A percentile compares a stretch with the other conserved stretches of the same genome.
Evolutionary conservation across 2,329 filamentous ascomycete genomes (phyloP).

Genomic region (Daldinia sp.): DNA sequence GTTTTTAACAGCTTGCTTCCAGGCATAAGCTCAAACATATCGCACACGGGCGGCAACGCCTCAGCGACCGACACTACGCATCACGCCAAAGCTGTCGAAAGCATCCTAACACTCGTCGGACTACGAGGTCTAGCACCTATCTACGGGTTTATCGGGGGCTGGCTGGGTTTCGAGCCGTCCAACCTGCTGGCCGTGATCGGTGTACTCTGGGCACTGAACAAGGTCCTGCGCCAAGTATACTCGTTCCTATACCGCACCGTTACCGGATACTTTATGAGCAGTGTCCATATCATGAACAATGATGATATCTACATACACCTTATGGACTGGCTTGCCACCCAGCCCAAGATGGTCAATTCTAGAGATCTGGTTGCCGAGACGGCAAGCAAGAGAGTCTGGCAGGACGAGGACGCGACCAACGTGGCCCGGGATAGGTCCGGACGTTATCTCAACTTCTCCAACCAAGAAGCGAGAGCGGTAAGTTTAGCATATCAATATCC

Average conservation of each 20-base stretch:
- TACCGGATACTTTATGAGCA: constrained; percentile 58
- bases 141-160: constrained; percentile 55
- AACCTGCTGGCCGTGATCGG: constrained; percentile 56
- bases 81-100: constrained; percentile 46
- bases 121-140: constrained; percentile 54
- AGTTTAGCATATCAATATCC: constrained; percentile 32
- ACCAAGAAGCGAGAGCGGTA: constrained; percentile 61
- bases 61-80: constrained; percentile 25
- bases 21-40: constrained; percentile 31
- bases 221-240: constrained; percentile 50
- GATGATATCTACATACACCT: constrained; percentile 67
- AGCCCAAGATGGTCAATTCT: constrained; percentile 60
- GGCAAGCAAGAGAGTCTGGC: constrained; percentile 63
- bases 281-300: constrained; percentile 60
- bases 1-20: constrained; percentile 14
- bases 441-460: constrained; percentile 67
- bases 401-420: constrained; percentile 47
- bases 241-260: constrained; percentile 49
- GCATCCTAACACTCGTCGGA: constrained; percentile 56
- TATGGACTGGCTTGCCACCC: constrained; percentile 65
- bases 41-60: constrained; percentile 21
- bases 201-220: constrained; percentile 57
- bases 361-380: constrained; percentile 65
- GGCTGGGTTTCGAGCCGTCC: constrained; percentile 59
- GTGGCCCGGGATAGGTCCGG: constrained; percentile 45